Evolutionary conservation across 768 basidiomycete species (phyloP).

Genomic region (Austroboletus eburneus): DNA sequence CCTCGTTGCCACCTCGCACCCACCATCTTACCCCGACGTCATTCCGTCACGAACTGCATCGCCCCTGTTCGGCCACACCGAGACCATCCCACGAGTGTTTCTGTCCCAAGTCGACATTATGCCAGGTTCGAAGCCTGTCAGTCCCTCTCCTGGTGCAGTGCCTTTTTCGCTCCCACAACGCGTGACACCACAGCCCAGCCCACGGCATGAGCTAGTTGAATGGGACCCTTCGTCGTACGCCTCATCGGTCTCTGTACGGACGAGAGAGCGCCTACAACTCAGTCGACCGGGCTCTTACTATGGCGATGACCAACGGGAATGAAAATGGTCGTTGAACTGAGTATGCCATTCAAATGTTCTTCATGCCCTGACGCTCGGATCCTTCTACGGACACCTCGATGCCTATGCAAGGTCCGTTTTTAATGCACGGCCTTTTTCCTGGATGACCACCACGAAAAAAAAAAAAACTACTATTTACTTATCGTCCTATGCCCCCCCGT

Average conservation of each 20-base stretch:
- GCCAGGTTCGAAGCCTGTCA: constrained; percentile 12
- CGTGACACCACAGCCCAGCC: constrained; percentile 29
- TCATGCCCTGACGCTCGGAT: not conserved
- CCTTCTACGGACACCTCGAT: constrained; percentile 3
- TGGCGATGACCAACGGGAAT: constrained; percentile 31
- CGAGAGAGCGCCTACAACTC: constrained; percentile 10
- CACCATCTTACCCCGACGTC: constrained; percentile 21
- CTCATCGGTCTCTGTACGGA: constrained; percentile 17
- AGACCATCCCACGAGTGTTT: constrained; percentile 16
- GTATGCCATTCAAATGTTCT: no score
- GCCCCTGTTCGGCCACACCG: constrained; percentile 18
- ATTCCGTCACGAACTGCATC: constrained; percentile 22
- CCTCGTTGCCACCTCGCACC: constrained; percentile 28
- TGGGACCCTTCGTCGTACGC: constrained; percentile 19
- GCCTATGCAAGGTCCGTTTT: constrained; percentile 5
- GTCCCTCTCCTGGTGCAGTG: constrained; percentile 14
- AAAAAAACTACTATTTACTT: constrained; percentile 4
- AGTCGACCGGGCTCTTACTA: constrained; percentile 21
- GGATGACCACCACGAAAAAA: constrained; percentile 4
- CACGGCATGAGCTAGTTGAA: constrained; percentile 23
- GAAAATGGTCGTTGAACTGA: constrained; percentile 17
- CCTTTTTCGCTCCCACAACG: constrained; percentile 16
- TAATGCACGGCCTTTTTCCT: constrained; percentile 4
- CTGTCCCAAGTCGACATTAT: constrained; percentile 16
- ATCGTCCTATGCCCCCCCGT: constrained; percentile 11